phyloP scores from a whole-genome alignment of 306 rosid species.

The Arachis stenosperma region DNA sequence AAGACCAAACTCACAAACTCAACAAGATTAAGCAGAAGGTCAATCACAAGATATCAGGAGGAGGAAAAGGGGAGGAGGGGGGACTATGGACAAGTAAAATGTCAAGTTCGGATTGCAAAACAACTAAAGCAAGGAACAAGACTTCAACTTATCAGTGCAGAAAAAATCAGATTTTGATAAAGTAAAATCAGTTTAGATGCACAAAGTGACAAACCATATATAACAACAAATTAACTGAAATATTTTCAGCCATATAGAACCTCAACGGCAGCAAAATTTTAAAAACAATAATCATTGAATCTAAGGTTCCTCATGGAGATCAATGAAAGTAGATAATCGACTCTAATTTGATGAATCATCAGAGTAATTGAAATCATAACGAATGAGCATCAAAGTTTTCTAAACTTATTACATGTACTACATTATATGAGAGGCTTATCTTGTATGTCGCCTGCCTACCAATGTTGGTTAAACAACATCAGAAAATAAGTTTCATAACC shows the following conservation, averaged over 20 bases:
- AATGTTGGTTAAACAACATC: conserved; percentile 15
- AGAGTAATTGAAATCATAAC: conserved; percentile 22
- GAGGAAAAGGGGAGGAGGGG: background rate
- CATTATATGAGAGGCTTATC: conserved; percentile 11
- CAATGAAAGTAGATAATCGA: conserved; percentile 15
- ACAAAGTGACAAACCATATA: conserved; percentile 30
- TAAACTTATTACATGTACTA: conserved; percentile 11
- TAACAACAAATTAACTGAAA: conserved; percentile 6
- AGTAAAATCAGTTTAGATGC: conserved; percentile 25
- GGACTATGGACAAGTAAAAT: background rate
- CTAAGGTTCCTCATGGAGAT: conserved; percentile 20
- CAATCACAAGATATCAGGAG: conserved; percentile 22
- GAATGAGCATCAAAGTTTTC: conserved; percentile 11
- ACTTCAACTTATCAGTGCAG: background rate
- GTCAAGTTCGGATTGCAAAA: conserved; percentile 15
- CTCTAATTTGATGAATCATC: conserved; percentile 24
- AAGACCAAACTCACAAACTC: conserved; percentile 17
- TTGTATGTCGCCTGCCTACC: conserved; percentile 1
- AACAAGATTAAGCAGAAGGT: conserved; percentile 29
- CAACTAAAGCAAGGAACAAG: conserved; percentile 12
- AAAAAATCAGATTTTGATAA: conserved; percentile 4
- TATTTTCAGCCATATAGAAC: conserved; percentile 9
- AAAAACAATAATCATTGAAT: conserved; percentile 3
- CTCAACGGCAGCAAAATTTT: conserved; percentile 27
- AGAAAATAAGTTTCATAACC: conserved; percentile 12